Percentiles rank a stretch among this genome's conserved stretches.
phyloP scores from a whole-genome alignment of 2,329 filamentous ascomycete species.

The Arthrocladium fulminans region DNA sequence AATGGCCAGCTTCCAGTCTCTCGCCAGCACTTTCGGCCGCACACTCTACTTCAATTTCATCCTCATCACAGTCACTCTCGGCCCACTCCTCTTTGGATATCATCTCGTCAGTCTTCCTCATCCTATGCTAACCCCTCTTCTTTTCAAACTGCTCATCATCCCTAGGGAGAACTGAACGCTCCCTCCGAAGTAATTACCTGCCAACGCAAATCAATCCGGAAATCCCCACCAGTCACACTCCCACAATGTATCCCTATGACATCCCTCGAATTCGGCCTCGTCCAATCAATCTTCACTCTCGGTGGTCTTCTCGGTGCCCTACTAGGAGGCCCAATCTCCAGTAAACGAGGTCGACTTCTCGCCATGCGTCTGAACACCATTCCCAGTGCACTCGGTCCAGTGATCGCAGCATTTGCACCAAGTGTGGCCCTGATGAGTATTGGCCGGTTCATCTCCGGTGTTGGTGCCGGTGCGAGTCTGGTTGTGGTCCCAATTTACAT shows the following conservation, averaged over 20 bases:
- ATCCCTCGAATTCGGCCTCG: conserved; percentile 68
- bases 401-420: conserved; percentile 63
- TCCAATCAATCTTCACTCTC: conserved; percentile 84
- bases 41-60: conserved; percentile 64
- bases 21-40: conserved; percentile 8
- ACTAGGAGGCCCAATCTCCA: conserved; percentile 67
- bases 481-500: conserved; percentile 94
- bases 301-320: conserved; percentile 81
- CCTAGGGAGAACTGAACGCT: conserved; percentile 83
- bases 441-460: conserved; percentile 69
- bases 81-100: conserved; percentile 88
- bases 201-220: conserved; percentile 49
- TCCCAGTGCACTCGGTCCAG: conserved; percentile 67
- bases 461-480: conserved; percentile 79
- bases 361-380: conserved; percentile 69
- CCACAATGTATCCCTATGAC: conserved; percentile 82
- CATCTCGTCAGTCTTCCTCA: conserved; percentile 68
- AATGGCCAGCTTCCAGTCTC: conserved; percentile 15
- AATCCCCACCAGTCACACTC: conserved; percentile 22
- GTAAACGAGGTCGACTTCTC: conserved; percentile 62
- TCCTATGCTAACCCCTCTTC: conserved; percentile 8
- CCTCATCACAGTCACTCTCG: conserved; percentile 67
- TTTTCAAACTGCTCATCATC: no score
- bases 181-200: conserved; percentile 92
- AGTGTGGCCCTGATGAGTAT: conserved; percentile 59